A percentile compares a stretch with the other conserved stretches of the same genome.
phyloP scores from a whole-genome alignment of 106 monocot species.

The Dendrobium officinale region DNA sequence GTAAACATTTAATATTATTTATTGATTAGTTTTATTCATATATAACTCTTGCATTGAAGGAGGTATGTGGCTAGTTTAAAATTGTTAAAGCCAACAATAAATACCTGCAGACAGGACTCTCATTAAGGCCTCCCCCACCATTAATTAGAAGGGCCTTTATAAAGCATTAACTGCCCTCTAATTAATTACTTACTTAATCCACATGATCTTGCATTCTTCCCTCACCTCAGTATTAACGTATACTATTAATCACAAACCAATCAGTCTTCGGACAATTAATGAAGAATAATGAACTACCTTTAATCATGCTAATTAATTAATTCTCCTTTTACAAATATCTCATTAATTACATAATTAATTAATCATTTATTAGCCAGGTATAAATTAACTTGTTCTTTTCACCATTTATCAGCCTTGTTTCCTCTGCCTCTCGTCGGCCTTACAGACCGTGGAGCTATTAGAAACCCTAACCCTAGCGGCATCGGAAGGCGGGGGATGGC shows the following conservation, averaged over 20 bases:
- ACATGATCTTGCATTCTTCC: neutral
- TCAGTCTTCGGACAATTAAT: neutral
- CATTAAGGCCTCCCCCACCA: neutral
- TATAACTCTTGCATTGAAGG: neutral
- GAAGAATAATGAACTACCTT: neutral
- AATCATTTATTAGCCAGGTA: neutral
- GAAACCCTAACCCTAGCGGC: conserved; percentile 6
- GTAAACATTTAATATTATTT: neutral
- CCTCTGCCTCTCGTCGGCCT: neutral
- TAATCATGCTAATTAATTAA: conserved; percentile 1
- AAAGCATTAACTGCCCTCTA: neutral
- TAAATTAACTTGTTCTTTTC: neutral
- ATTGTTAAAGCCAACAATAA: conserved; percentile 1
- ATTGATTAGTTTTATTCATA: neutral
- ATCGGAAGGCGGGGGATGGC: neutral
- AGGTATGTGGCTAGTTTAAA: neutral
- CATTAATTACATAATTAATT: neutral
- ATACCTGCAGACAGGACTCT: neutral
- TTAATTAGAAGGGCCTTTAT: neutral
- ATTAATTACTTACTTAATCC: conserved; percentile 7
- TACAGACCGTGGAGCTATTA: neutral
- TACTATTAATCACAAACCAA: neutral
- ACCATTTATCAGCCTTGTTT: neutral
- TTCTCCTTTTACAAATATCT: neutral
- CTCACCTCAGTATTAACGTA: neutral